phyloP scores from a whole-genome alignment of 2,329 filamentous ascomycete genomes.

The Venturia nashicola region DNA sequence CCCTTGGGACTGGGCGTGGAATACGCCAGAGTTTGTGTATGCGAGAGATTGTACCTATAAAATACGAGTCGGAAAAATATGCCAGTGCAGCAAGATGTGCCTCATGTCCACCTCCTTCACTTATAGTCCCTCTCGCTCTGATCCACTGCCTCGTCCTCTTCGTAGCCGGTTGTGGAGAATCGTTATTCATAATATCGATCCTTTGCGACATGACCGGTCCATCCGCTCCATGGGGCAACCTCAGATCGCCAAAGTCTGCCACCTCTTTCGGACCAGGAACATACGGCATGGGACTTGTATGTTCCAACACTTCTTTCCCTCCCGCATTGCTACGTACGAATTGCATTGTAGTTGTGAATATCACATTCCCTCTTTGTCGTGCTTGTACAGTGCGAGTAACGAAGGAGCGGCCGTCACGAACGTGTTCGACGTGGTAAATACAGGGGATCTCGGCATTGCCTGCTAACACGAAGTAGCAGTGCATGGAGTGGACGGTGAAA shows the following conservation, averaged over 20 bases:
- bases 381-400: conserved; percentile 94
- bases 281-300: conserved; percentile 45
- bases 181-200: conserved; percentile 27
- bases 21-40: conserved; percentile 69
- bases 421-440: conserved; percentile 87
- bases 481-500: conserved; percentile 88
- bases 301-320: conserved; percentile 46
- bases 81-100: conserved; percentile 81
- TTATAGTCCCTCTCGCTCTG: conserved; percentile 62
- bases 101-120: conserved; percentile 57
- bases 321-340: conserved; percentile 60
- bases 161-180: conserved; percentile 43
- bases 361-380: conserved; percentile 71
- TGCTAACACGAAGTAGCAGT: conserved; percentile 96
- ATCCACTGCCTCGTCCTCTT: conserved; percentile 61
- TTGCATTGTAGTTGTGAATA: conserved; percentile 91
- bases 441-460: conserved; percentile 77
- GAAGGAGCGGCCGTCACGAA: conserved; percentile 81
- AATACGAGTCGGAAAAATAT: conserved; percentile 87
- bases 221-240: conserved; percentile 19
- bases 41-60: conserved; percentile 77
- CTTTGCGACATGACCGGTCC: conserved; percentile 47
- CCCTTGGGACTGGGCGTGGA: conserved; percentile 34
- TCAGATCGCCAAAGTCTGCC: conserved; percentile 18
- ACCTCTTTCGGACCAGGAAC: conserved; percentile 33